Conservation (phyloP, 202 grass and related monocot species). For the Hordeum pubiflorum region DNA sequence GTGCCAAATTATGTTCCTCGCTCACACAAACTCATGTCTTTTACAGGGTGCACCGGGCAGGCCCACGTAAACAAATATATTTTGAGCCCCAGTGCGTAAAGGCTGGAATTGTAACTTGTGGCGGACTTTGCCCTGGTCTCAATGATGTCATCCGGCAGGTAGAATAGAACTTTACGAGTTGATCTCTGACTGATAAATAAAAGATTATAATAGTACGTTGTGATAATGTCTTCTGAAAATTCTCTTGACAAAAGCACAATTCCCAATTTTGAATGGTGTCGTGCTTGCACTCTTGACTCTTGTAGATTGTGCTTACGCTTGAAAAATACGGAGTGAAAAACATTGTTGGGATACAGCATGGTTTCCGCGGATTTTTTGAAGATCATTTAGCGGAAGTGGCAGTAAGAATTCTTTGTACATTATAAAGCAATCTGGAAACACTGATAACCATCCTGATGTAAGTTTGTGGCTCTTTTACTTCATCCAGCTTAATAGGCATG, state of each 20-base stretch:
- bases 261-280: not conserved
- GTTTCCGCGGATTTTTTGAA: slow-evolving; percentile 90
- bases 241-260: slow-evolving; percentile 1
- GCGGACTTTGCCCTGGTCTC: slow-evolving; percentile 91
- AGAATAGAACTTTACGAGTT: not conserved
- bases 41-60: slow-evolving; percentile 80
- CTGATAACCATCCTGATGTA: not conserved
- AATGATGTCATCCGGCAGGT: slow-evolving; percentile 91
- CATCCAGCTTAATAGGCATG: slow-evolving; percentile 66
- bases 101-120: slow-evolving; percentile 90
- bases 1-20: not conserved
- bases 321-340: slow-evolving; percentile 97
- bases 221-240: not conserved
- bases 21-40: slow-evolving; percentile 27
- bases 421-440: slow-evolving; percentile 10
- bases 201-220: not conserved
- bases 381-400: slow-evolving; percentile 67
- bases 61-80: slow-evolving; percentile 87
- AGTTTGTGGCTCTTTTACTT: slow-evolving; percentile 19
- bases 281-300: not conserved
- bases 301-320: slow-evolving; percentile 85
- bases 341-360: slow-evolving; percentile 90
- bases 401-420: slow-evolving; percentile 36
- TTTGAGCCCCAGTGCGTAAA: slow-evolving; percentile 82
- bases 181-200: not conserved